phyloP scores from a whole-genome alignment of 257 asterid species.

The Salvia miltiorrhiza region DNA sequence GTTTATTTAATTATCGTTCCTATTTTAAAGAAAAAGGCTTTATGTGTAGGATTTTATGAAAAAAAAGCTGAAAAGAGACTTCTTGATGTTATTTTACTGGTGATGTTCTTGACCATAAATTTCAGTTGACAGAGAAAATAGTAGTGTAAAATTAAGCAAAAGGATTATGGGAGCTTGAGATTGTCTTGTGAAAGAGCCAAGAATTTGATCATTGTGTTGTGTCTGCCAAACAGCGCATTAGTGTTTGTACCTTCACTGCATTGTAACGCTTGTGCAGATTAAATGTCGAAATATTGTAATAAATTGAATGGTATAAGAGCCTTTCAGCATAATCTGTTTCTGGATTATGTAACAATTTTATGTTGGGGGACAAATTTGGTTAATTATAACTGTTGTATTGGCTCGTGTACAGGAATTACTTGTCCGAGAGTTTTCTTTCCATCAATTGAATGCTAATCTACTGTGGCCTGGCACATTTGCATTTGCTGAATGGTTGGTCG shows the following conservation, averaged over 20 bases:
- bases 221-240: not conserved
- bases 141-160: not conserved
- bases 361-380: not conserved
- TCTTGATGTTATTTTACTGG: not conserved
- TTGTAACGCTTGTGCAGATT: not conserved
- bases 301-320: not conserved
- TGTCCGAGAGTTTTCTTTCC: constrained; percentile 80
- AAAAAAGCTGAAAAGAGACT: not conserved
- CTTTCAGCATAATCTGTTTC: not conserved
- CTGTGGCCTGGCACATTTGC: constrained; percentile 98
- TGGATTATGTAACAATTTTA: not conserved
- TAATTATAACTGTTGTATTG: not conserved
- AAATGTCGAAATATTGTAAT: not conserved
- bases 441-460: constrained; percentile 85
- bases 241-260: constrained; percentile 13
- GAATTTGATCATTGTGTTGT: not conserved
- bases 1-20: not conserved
- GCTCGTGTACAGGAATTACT: constrained; percentile 63
- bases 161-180: not conserved
- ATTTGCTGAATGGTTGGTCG: constrained; percentile 79
- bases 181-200: not conserved
- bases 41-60: not conserved
- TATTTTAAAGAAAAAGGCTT: no score
- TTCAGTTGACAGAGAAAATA: not conserved
- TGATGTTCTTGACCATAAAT: not conserved